phyloP scores from a whole-genome alignment of 208 protist species.

The Crithidia fasciculata region DNA sequence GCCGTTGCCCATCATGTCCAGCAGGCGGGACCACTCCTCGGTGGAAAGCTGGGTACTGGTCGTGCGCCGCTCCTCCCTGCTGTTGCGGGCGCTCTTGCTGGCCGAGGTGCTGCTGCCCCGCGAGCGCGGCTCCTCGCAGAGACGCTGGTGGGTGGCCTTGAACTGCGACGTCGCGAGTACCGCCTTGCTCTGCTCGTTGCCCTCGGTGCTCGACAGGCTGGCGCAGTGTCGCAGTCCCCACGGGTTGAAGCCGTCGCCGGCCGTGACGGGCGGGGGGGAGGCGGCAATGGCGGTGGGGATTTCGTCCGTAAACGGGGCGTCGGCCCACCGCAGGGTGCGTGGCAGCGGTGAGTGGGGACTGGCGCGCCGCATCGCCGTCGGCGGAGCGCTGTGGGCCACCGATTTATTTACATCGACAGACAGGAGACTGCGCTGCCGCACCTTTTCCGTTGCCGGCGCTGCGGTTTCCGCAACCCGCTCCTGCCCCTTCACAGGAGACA shows the following conservation, averaged over 20 bases:
- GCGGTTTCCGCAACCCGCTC: too few relatives aligned
- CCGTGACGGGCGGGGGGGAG: too few relatives aligned
- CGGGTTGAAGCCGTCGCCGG: background rate
- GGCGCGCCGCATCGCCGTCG: conserved; percentile 3
- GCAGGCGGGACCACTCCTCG: conserved; percentile 7
- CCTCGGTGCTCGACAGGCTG: conserved; percentile 2
- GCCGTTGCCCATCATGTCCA: background rate
- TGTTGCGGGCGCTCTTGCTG: background rate
- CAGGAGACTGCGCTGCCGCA: too few relatives aligned
- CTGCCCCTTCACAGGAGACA: too few relatives aligned
- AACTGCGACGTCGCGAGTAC: conserved; percentile 11
- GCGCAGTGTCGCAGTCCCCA: background rate
- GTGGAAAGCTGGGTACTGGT: conserved; percentile 4
- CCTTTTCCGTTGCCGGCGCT: too few relatives aligned
- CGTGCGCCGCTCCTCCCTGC: background rate
- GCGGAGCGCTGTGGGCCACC: background rate
- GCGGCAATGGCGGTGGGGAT: background rate
- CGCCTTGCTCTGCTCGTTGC: conserved; percentile 4
- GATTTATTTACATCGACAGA: too few relatives aligned
- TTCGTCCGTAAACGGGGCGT: background rate
- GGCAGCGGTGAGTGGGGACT: background rate
- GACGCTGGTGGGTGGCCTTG: conserved; percentile 8
- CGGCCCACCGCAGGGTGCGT: background rate
- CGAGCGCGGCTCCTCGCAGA: conserved; percentile 5
- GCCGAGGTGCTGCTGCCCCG: background rate